phyloP scores from a whole-genome alignment of 495 filamentous ascomycete genomes.

The Neurospora sp. region DNA sequence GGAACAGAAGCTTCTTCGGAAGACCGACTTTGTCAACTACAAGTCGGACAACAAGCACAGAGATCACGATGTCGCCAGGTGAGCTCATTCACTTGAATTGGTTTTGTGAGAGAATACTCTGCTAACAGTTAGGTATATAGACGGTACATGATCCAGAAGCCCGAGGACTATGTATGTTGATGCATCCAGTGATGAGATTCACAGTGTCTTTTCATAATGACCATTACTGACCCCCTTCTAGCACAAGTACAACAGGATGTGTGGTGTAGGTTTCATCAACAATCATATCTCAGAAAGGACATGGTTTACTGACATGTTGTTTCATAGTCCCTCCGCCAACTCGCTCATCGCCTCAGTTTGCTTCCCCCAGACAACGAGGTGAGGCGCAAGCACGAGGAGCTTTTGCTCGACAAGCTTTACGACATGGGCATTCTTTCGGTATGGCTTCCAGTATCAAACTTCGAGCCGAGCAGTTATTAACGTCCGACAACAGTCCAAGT shows the following conservation, averaged over 20 bases:
- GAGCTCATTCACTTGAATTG: not conserved
- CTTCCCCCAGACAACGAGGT: constrained; percentile 69
- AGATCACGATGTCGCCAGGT: constrained; percentile 54
- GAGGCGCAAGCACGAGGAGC: constrained; percentile 67
- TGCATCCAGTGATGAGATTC: constrained; percentile 51
- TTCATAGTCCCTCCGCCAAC: constrained; percentile 56
- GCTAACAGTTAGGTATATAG: constrained; percentile 19
- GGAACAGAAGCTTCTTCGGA: constrained; percentile 68
- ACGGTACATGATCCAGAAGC: constrained; percentile 81
- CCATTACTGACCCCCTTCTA: constrained; percentile 32
- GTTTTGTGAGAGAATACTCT: not conserved
- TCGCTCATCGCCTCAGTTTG: constrained; percentile 65
- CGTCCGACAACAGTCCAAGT: constrained; percentile 35
- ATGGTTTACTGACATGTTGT: not conserved
- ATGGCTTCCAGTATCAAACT: not conserved
- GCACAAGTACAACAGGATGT: constrained; percentile 78
- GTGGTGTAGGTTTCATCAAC: constrained; percentile 36
- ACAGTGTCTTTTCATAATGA: constrained; percentile 18
- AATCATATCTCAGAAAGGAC: not conserved
- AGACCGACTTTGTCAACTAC: constrained; percentile 93
- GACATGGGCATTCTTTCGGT: constrained; percentile 71
- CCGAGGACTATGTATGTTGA: constrained; percentile 45
- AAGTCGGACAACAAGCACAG: constrained; percentile 80
- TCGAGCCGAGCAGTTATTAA: not conserved
- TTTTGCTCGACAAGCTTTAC: constrained; percentile 80